Conservation (phyloP, 345 rosid genomes). For the Melaleuca quinquenervia region DNA sequence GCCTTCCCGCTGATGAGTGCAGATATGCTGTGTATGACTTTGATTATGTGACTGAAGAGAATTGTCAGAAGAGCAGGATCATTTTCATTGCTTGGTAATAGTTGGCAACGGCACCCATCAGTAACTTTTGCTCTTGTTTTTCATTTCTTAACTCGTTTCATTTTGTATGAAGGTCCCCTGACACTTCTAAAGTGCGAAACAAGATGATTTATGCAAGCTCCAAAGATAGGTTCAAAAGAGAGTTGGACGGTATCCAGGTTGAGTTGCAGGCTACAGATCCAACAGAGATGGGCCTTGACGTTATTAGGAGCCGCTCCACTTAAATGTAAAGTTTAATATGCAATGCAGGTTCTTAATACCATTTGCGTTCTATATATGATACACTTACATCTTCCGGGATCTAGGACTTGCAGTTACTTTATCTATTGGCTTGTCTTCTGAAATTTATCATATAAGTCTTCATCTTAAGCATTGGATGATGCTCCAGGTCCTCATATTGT, state of each 20-base stretch:
- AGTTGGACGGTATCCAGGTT: slow-evolving; percentile 53
- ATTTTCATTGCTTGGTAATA: slow-evolving; percentile 56
- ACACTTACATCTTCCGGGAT: slow-evolving; percentile 17
- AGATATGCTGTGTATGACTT: slow-evolving; percentile 65
- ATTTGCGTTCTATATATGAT: background rate
- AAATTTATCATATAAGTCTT: background rate
- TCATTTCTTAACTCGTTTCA: background rate
- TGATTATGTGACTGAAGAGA: slow-evolving; percentile 53
- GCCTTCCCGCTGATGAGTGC: slow-evolving; percentile 59
- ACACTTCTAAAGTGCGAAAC: slow-evolving; percentile 47
- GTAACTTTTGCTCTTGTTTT: background rate
- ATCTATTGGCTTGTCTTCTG: slow-evolving; percentile 6
- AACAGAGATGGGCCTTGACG: slow-evolving; percentile 60
- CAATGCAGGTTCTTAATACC: background rate
- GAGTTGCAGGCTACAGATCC: slow-evolving; percentile 72
- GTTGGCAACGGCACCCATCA: background rate
- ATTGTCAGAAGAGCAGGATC: slow-evolving; percentile 61
- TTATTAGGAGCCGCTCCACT: slow-evolving; percentile 45
- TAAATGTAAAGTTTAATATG: slow-evolving; percentile 10
- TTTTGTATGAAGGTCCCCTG: slow-evolving; percentile 42
- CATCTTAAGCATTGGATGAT: background rate
- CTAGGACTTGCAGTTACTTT: slow-evolving; percentile 8
- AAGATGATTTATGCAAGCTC: slow-evolving; percentile 74
- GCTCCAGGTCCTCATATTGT: background rate
- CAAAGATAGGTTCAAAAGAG: slow-evolving; percentile 59